phyloP scores from a whole-genome alignment of 257 asterid species.

The Penstemon newberryi region DNA sequence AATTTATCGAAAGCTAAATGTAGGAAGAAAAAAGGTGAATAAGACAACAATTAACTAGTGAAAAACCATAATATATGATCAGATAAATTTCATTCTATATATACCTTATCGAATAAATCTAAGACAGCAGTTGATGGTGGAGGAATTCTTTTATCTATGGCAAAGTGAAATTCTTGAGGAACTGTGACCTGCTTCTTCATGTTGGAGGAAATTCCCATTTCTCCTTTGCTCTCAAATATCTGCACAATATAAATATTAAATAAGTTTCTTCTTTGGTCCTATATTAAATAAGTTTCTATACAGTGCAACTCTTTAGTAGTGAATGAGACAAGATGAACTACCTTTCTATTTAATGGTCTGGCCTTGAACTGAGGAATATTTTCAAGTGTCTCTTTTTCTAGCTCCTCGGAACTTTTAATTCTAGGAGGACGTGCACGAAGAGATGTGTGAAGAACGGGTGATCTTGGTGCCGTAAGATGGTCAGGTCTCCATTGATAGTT shows the following conservation, averaged over 20 bases:
- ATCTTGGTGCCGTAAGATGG: slow-evolving; percentile 78
- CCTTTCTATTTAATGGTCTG: slow-evolving; percentile 88
- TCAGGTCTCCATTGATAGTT: slow-evolving; percentile 63
- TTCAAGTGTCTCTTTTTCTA: slow-evolving; percentile 72
- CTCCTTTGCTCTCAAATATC: slow-evolving; percentile 97
- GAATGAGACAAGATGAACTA: slow-evolving; percentile 14
- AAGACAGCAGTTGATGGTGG: slow-evolving; percentile 62
- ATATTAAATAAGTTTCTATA: neutral
- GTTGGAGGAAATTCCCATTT: slow-evolving; percentile 72
- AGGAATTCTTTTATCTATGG: slow-evolving; percentile 78
- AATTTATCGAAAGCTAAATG: slow-evolving; percentile 71
- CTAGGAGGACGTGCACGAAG: slow-evolving; percentile 83
- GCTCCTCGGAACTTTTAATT: slow-evolving; percentile 66
- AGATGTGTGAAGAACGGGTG: slow-evolving; percentile 78
- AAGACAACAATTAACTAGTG: neutral
- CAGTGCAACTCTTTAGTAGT: neutral
- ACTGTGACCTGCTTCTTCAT: slow-evolving; percentile 74
- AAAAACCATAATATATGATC: neutral
- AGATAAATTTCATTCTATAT: neutral
- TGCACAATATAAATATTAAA: slow-evolving; percentile 25
- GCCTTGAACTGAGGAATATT: slow-evolving; percentile 87
- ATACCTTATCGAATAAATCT: slow-evolving; percentile 80
- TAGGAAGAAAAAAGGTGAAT: neutral
- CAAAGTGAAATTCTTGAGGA: slow-evolving; percentile 88
- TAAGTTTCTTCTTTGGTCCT: neutral